Evolutionary conservation across 2,329 filamentous ascomycete genomes (phyloP).

Genomic region (Chaetomiaceae sp.): DNA sequence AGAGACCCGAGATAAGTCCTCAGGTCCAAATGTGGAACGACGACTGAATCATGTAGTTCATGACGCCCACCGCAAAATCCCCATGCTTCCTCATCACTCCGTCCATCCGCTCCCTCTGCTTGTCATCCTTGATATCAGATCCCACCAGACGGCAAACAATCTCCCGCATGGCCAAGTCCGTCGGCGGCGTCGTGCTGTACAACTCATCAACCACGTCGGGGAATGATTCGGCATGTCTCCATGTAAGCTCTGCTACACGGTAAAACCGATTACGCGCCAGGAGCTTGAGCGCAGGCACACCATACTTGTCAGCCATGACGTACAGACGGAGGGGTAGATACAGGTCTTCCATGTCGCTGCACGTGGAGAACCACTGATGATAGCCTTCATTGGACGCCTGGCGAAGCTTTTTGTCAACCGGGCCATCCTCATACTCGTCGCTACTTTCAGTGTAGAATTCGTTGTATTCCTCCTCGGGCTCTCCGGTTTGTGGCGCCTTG

Average conservation of each 20-base stretch:
- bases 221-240: constrained; percentile 15
- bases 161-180: constrained; percentile 21
- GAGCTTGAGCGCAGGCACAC: constrained; percentile 29
- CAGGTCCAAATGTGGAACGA: no score
- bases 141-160: constrained; percentile 20
- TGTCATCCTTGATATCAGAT: background rate
- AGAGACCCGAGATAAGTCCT: no score
- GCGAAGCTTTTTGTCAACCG: no score
- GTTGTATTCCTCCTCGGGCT: no score
- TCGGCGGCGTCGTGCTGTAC: constrained; percentile 17
- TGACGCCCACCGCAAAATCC: constrained; percentile 18
- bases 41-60: constrained; percentile 7
- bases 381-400: no score
- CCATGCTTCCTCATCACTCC: constrained; percentile 22
- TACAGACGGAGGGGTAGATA: constrained; percentile 24
- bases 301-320: constrained; percentile 33
- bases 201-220: constrained; percentile 24
- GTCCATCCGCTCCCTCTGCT: constrained; percentile 11
- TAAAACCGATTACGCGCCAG: constrained; percentile 29
- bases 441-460: no score
- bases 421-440: no score
- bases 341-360: no score
- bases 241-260: constrained; percentile 17
- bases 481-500: no score
- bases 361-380: no score